These are phyloP conservation scores for Paraglomus brasilianum DNA, from an alignment of 192 early-diverging fungal genomes.

Conservation along the genomic window DNA sequence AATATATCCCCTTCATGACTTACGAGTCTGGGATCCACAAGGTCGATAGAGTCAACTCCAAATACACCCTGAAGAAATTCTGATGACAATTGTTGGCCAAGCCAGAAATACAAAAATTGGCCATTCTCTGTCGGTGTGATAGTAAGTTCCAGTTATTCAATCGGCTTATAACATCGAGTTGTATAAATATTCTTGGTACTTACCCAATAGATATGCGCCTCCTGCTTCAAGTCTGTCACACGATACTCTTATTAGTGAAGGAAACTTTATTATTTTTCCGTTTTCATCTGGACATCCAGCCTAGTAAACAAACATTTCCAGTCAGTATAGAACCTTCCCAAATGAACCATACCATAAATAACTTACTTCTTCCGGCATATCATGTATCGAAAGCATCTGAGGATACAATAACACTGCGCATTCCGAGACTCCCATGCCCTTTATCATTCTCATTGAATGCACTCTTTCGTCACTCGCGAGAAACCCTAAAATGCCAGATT, in stretches of 20 bases:
- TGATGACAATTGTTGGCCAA: constrained; percentile 69
- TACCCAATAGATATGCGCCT: constrained; percentile 83
- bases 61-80: constrained; percentile 75
- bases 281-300: constrained; percentile 35
- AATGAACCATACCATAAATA: neutral
- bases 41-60: constrained; percentile 71
- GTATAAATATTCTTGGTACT: constrained; percentile 12
- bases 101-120: constrained; percentile 77
- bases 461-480: constrained; percentile 81
- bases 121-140: constrained; percentile 64
- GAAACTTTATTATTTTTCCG: constrained; percentile 61
- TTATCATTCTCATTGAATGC: constrained; percentile 74
- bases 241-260: constrained; percentile 69
- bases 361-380: constrained; percentile 52
- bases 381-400: constrained; percentile 68
- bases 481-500: constrained; percentile 33
- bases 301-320: constrained; percentile 13
- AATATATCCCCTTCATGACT: neutral
- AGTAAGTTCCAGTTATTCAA: too few relatives aligned
- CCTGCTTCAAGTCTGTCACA: constrained; percentile 69
- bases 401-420: constrained; percentile 85
- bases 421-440: constrained; percentile 70
- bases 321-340: neutral
- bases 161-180: neutral
- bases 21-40: constrained; percentile 70